Percentiles rank a stretch among this genome's conserved stretches.
Evolutionary conservation across 306 rosid species (phyloP).

Genomic region (Comarum palustre): DNA sequence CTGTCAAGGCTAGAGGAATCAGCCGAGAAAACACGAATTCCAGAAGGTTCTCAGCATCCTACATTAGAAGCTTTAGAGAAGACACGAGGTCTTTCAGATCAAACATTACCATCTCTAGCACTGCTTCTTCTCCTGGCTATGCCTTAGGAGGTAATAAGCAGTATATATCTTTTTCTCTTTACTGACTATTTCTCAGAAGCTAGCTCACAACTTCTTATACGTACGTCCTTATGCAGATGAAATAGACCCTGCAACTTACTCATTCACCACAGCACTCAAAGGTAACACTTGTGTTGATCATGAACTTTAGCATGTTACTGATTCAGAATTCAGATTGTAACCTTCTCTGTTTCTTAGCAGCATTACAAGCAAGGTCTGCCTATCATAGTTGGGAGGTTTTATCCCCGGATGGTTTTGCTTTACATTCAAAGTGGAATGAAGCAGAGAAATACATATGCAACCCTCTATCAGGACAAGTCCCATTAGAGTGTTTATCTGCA

Average conservation of each 20-base stretch:
- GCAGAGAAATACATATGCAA: slow-evolving; percentile 94
- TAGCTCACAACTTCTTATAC: not conserved
- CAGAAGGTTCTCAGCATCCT: slow-evolving; percentile 78
- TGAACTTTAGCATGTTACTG: not conserved
- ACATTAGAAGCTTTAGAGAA: slow-evolving; percentile 80
- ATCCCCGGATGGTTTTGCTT: slow-evolving; percentile 87
- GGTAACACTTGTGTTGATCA: slow-evolving; percentile 36
- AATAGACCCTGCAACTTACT: slow-evolving; percentile 90
- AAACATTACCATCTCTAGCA: slow-evolving; percentile 74
- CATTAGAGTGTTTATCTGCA: slow-evolving; percentile 89
- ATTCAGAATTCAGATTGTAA: slow-evolving; percentile 12
- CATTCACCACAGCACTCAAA: slow-evolving; percentile 79
- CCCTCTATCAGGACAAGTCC: slow-evolving; percentile 88
- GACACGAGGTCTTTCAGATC: slow-evolving; percentile 80
- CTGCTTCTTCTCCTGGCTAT: slow-evolving; percentile 91
- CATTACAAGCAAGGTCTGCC: slow-evolving; percentile 72
- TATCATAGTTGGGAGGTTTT: slow-evolving; percentile 63
- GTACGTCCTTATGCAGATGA: slow-evolving; percentile 62
- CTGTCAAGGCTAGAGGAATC: slow-evolving; percentile 40
- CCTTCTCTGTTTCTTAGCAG: slow-evolving; percentile 40
- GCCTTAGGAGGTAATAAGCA: slow-evolving; percentile 47
- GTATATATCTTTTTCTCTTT: not conserved
- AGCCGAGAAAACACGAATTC: slow-evolving; percentile 56
- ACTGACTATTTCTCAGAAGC: slow-evolving; percentile 15
- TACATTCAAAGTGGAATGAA: slow-evolving; percentile 94